These are phyloP conservation scores for Solanum chacoense DNA, from an alignment of 305 asterid species.

Conservation along the genomic window DNA sequence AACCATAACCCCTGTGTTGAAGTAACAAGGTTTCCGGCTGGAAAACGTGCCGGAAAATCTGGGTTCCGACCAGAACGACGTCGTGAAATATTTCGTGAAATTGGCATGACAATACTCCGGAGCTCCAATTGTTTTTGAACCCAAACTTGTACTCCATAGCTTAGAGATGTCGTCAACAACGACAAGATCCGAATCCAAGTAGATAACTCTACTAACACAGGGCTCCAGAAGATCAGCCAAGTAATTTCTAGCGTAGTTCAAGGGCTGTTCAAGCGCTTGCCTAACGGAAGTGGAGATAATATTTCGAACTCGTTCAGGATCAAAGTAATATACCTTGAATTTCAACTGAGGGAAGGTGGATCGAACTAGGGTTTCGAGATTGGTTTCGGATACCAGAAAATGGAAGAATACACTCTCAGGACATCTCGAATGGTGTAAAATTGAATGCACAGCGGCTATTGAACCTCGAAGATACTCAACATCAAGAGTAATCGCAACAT, in stretches of 20 bases:
- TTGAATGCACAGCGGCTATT: conserved; percentile 92
- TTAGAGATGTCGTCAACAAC: conserved; percentile 72
- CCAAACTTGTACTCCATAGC: conserved; percentile 63
- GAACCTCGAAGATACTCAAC: conserved; percentile 84
- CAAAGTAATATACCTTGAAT: conserved; percentile 78
- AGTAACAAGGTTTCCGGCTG: conserved; percentile 62
- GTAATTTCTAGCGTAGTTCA: conserved; percentile 87
- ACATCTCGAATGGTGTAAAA: conserved; percentile 67
- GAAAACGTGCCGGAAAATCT: conserved; percentile 39
- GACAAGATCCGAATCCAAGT: conserved; percentile 89
- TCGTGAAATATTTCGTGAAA: conserved; percentile 78
- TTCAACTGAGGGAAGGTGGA: conserved; percentile 81
- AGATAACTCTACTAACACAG: conserved; percentile 73
- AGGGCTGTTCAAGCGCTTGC: conserved; percentile 85
- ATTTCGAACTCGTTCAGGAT: conserved; percentile 67
- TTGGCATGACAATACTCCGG: conserved; percentile 94
- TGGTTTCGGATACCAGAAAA: conserved; percentile 65
- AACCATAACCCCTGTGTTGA: conserved; percentile 95
- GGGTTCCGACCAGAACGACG: conserved; percentile 56
- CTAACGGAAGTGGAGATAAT: conserved; percentile 80
- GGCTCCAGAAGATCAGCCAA: conserved; percentile 71
- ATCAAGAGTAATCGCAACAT: conserved; percentile 91
- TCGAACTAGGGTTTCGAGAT: conserved; percentile 51
- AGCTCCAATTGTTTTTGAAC: conserved; percentile 72
- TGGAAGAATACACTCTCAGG: conserved; percentile 88